These are phyloP conservation scores for Moesziomyces antarcticus DNA, from an alignment of 1,284 basidiomycete species.

Conservation along the genomic window DNA sequence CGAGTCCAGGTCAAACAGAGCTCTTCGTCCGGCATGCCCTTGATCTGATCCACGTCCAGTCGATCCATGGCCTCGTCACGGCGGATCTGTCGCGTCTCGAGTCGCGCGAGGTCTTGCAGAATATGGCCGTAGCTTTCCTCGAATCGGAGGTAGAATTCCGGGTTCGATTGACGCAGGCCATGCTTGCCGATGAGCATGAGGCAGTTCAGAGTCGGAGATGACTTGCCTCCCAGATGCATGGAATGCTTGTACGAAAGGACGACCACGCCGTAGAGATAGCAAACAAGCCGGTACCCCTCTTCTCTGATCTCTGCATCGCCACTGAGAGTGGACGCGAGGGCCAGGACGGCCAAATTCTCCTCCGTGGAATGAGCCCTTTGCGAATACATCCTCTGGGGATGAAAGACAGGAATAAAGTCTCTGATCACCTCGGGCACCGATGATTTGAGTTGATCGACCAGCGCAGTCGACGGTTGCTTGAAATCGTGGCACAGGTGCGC, in stretches of 20 bases:
- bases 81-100: slow-evolving; percentile 5
- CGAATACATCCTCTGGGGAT: slow-evolving; percentile 34
- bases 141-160: slow-evolving; percentile 29
- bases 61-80: slow-evolving; percentile 22
- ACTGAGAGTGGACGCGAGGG: slow-evolving; percentile 23
- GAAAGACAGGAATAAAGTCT: slow-evolving; percentile 22
- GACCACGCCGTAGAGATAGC: slow-evolving; percentile 35
- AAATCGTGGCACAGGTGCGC: slow-evolving; percentile 35
- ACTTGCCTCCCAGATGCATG: slow-evolving; percentile 19
- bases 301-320: slow-evolving; percentile 14
- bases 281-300: slow-evolving; percentile 26
- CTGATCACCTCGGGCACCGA: slow-evolving; percentile 21
- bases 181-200: slow-evolving; percentile 26
- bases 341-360: slow-evolving; percentile 26
- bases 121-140: slow-evolving; percentile 30
- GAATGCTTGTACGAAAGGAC: slow-evolving; percentile 34
- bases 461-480: slow-evolving; percentile 25
- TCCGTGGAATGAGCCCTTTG: slow-evolving; percentile 27
- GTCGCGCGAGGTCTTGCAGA: slow-evolving; percentile 25
- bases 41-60: slow-evolving; percentile 12
- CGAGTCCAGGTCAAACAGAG: slow-evolving; percentile 20
- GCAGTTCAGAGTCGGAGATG: slow-evolving; percentile 30
- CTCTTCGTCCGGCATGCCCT: slow-evolving; percentile 9
- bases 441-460: slow-evolving; percentile 21
- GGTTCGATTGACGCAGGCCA: slow-evolving; percentile 21